Percentiles rank a stretch among this genome's conserved stretches.
Conservation (phyloP, 2,329 filamentous ascomycete species). For the Elsinoe ampelina region DNA sequence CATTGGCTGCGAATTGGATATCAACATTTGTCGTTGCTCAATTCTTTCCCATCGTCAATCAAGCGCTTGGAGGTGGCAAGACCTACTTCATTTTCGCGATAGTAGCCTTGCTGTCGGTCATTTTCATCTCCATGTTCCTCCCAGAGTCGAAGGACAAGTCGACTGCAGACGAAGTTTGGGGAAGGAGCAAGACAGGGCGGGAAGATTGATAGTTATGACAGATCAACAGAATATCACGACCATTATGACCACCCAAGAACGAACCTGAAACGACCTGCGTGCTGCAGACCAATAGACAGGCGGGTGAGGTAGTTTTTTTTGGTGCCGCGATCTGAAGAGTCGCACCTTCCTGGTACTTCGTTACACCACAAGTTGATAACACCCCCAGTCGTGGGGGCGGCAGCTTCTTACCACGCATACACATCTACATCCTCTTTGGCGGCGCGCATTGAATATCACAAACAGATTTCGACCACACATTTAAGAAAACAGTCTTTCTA, state of each 20-base stretch:
- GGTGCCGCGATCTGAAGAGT: not conserved
- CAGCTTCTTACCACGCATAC: not conserved
- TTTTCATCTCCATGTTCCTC: conserved; percentile 62
- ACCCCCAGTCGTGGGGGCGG: too few species aligned
- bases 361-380: too few species aligned
- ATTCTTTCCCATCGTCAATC: conserved; percentile 84
- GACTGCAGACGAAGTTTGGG: conserved; percentile 86
- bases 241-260: not conserved
- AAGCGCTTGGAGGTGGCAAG: conserved; percentile 66
- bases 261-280: too few species aligned
- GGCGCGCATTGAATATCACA: not conserved
- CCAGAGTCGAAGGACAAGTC: conserved; percentile 84
- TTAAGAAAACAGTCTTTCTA: conserved; percentile 7
- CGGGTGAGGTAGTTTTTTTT: not conserved
- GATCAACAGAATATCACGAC: not conserved
- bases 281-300: too few species aligned
- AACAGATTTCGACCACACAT: not conserved
- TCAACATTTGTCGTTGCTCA: conserved; percentile 89
- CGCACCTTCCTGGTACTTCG: too few species aligned
- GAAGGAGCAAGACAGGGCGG: conserved; percentile 39
- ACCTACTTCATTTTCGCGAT: conserved; percentile 88
- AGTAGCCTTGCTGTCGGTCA: conserved; percentile 57
- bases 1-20: conserved; percentile 76
- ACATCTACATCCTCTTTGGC: not conserved
- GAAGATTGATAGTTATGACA: conserved; percentile 9